Conservation (phyloP, 2,329 filamentous ascomycete species). For the Penicillium janthinellum region DNA sequence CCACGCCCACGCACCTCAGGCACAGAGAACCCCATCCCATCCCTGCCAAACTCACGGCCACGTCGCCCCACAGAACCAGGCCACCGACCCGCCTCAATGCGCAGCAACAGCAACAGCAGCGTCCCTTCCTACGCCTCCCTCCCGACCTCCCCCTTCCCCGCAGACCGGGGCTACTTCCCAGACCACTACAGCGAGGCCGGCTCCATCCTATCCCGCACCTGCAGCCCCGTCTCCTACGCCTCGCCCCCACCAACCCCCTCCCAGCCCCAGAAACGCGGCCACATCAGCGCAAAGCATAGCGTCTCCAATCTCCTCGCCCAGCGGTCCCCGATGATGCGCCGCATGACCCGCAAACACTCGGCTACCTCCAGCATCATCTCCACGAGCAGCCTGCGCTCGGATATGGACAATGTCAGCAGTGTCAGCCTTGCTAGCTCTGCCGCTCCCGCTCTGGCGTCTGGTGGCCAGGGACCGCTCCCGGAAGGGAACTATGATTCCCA, state of each 20-base stretch:
- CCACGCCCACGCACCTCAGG: constrained; percentile 27
- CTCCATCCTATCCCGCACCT: constrained; percentile 17
- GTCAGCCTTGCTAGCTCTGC: background rate
- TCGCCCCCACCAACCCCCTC: constrained; percentile 23
- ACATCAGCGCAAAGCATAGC: constrained; percentile 28
- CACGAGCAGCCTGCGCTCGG: constrained; percentile 34
- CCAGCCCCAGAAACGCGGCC: constrained; percentile 23
- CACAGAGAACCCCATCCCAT: constrained; percentile 21
- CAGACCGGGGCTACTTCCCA: constrained; percentile 20
- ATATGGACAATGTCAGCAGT: constrained; percentile 20
- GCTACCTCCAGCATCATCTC: constrained; percentile 30
- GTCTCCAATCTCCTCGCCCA: constrained; percentile 25
- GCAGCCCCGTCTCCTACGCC: constrained; percentile 12
- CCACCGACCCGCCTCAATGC: constrained; percentile 29
- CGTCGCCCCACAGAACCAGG: constrained; percentile 23
- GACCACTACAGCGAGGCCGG: constrained; percentile 21
- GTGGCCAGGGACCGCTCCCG: constrained; percentile 4
- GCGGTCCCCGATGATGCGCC: constrained; percentile 29
- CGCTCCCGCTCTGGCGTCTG: background rate
- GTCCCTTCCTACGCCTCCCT: constrained; percentile 18
- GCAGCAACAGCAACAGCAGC: constrained; percentile 30
- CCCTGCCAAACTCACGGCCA: constrained; percentile 7
- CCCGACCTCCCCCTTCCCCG: constrained; percentile 16
- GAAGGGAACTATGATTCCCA: constrained; percentile 5
- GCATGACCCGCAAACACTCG: constrained; percentile 33